phyloP scores from a whole-genome alignment of 2,329 filamentous ascomycete species.

The Ampelomyces quisqualis region DNA sequence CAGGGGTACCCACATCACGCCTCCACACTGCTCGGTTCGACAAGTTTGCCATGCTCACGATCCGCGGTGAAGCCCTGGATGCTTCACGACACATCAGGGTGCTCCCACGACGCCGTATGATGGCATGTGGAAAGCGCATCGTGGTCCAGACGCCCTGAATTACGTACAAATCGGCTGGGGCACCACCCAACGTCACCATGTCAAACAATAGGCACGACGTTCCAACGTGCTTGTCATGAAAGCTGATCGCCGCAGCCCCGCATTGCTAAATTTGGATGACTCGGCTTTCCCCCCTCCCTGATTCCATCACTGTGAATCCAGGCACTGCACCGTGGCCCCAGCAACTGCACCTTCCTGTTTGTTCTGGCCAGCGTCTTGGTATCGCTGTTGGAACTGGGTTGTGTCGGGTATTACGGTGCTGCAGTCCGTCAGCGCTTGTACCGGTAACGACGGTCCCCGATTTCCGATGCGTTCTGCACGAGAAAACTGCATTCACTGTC shows the following conservation, averaged over 20 bases:
- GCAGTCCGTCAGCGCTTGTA: slow-evolving; percentile 8
- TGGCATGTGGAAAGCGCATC: slow-evolving; percentile 21
- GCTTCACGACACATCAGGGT: slow-evolving; percentile 1
- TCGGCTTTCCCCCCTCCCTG: slow-evolving; percentile 19
- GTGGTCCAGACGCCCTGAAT: slow-evolving; percentile 16
- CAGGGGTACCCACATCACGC: slow-evolving; percentile 16
- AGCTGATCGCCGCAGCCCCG: slow-evolving; percentile 29
- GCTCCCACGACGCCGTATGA: slow-evolving; percentile 16
- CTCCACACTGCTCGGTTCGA: slow-evolving; percentile 10
- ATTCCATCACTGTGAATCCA: slow-evolving; percentile 13
- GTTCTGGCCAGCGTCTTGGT: slow-evolving; percentile 13
- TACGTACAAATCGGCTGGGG: slow-evolving; percentile 25
- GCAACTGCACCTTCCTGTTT: slow-evolving; percentile 24
- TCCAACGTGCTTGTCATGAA: slow-evolving; percentile 29
- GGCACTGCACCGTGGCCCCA: slow-evolving; percentile 9
- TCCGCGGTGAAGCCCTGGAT: slow-evolving; percentile 1
- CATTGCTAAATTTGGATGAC: slow-evolving; percentile 18
- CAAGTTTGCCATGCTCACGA: slow-evolving; percentile 6
- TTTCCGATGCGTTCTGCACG: slow-evolving; percentile 4
- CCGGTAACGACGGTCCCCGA: slow-evolving; percentile 3
- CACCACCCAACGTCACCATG: slow-evolving; percentile 32
- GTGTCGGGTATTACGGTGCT: not conserved
- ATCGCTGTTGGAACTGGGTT: slow-evolving; percentile 5
- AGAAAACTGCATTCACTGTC: slow-evolving; percentile 2
- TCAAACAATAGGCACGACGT: slow-evolving; percentile 17